Evolutionary conservation across 768 basidiomycete genomes (phyloP).

Genomic region (Cyclocybe aegerita): DNA sequence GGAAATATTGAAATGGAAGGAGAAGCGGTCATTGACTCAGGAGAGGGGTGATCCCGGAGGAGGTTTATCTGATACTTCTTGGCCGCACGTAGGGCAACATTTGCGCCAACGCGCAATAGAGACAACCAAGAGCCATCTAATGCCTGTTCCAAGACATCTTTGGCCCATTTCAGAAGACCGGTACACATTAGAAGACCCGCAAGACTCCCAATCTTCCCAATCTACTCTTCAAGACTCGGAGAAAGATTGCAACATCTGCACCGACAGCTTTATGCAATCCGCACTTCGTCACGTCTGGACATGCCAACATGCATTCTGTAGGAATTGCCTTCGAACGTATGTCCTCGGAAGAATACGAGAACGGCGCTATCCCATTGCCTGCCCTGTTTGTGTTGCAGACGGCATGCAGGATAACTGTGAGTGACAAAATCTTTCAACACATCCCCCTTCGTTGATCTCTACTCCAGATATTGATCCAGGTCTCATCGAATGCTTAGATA

Average conservation of each 20-base stretch:
- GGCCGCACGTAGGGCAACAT: too few relatives aligned
- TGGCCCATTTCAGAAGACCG: too few relatives aligned
- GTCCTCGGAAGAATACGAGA: constrained; percentile 11
- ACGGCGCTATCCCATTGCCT: constrained; percentile 17
- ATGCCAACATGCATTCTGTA: constrained; percentile 20
- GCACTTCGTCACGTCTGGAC: constrained; percentile 5
- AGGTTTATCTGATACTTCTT: too few relatives aligned
- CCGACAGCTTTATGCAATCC: constrained; percentile 6
- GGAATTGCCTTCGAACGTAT: constrained; percentile 16
- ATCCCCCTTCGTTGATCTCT: not conserved
- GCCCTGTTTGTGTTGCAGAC: constrained; percentile 14
- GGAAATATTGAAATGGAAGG: too few relatives aligned
- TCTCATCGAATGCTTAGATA: constrained; percentile 10
- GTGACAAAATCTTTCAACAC: not conserved
- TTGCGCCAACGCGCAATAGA: too few relatives aligned
- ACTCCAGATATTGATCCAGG: constrained; percentile 13
- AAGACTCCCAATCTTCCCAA: not conserved
- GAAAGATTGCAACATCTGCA: constrained; percentile 16
- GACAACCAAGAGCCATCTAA: too few relatives aligned
- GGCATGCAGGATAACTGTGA: constrained; percentile 4
- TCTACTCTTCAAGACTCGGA: not conserved
- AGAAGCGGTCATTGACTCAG: too few relatives aligned
- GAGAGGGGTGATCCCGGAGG: too few relatives aligned
- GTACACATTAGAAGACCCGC: too few relatives aligned
- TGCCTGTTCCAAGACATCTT: too few relatives aligned